phyloP scores from a whole-genome alignment of 2,329 filamentous ascomycete genomes.

The Rhinocladiella similis region DNA sequence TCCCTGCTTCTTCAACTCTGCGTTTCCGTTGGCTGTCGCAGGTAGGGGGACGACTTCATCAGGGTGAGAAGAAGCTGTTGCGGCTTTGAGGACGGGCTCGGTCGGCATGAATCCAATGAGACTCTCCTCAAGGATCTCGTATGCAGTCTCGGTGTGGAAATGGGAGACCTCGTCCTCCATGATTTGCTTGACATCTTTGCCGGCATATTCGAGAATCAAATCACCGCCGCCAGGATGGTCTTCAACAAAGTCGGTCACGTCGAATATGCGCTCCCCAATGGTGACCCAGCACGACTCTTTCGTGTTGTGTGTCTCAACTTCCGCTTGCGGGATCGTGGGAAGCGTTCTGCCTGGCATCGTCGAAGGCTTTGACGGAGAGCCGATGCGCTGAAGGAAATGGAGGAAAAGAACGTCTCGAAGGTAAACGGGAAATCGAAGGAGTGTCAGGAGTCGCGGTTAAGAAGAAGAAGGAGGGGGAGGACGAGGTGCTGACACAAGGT shows the following conservation, averaged over 20 bases:
- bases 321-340: conserved; percentile 76
- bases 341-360: conserved; percentile 67
- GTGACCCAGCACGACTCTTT: conserved; percentile 89
- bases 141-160: conserved; percentile 85
- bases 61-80: conserved; percentile 48
- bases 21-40: conserved; percentile 49
- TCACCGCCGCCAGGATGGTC: conserved; percentile 90
- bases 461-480: neutral
- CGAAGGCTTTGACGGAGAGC: neutral
- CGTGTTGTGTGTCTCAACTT: conserved; percentile 79
- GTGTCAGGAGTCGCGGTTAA: neutral
- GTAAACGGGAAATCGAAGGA: neutral
- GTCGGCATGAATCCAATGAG: conserved; percentile 77
- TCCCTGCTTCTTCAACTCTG: conserved; percentile 43
- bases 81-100: conserved; percentile 55
- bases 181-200: conserved; percentile 80
- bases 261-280: conserved; percentile 85
- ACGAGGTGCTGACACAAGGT: conserved; percentile 5
- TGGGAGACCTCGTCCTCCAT: conserved; percentile 83
- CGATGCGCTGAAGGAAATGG: neutral
- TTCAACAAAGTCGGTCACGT: conserved; percentile 87
- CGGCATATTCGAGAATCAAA: conserved; percentile 84
- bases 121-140: conserved; percentile 87
- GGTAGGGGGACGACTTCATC: conserved; percentile 55
- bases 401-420: neutral